Percentiles rank a stretch among this genome's conserved stretches.
phyloP scores from a whole-genome alignment of 768 basidiomycete genomes.

The Tylopilus balloui region DNA sequence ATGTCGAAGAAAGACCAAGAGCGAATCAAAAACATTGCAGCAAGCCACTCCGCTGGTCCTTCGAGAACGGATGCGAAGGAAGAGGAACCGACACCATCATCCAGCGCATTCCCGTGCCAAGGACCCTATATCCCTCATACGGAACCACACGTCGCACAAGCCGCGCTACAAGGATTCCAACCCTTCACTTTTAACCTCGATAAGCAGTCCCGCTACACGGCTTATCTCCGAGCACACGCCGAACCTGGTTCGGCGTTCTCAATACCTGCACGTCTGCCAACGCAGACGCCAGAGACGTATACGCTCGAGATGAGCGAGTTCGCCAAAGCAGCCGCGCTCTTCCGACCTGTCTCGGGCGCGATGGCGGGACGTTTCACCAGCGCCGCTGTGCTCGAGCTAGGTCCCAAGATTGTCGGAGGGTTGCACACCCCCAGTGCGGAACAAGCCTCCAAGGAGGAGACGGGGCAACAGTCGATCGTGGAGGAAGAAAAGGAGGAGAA shows the following conservation, averaged over 20 bases:
- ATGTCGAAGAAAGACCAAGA: conserved; percentile 91
- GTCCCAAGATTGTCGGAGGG: conserved; percentile 60
- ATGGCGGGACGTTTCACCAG: conserved; percentile 95
- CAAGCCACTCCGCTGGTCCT: conserved; percentile 25
- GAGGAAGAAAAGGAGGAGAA: conserved; percentile 35
- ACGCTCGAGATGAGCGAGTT: conserved; percentile 84
- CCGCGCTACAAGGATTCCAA: conserved; percentile 85
- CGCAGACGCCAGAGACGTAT: conserved; percentile 63
- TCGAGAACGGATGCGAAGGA: conserved; percentile 26
- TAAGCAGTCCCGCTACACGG: conserved; percentile 82
- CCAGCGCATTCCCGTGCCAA: conserved; percentile 18
- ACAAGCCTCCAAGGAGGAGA: conserved; percentile 33
- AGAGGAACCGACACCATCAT: conserved; percentile 19
- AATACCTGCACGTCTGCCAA: conserved; percentile 49
- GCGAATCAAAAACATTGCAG: conserved; percentile 61
- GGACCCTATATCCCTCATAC: conserved; percentile 49
- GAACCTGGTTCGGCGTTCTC: conserved; percentile 39
- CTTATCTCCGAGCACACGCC: conserved; percentile 76
- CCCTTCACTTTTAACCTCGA: conserved; percentile 73
- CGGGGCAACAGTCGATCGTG: conserved; percentile 39
- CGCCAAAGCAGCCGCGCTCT: conserved; percentile 80
- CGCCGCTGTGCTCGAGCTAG: conserved; percentile 66
- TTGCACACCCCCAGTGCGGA: conserved; percentile 54
- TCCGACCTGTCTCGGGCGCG: conserved; percentile 86
- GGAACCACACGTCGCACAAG: conserved; percentile 77